Base-by-base conservation (phyloP, 75 land plant genomes). In the Cupressus sempervirens region DNA sequence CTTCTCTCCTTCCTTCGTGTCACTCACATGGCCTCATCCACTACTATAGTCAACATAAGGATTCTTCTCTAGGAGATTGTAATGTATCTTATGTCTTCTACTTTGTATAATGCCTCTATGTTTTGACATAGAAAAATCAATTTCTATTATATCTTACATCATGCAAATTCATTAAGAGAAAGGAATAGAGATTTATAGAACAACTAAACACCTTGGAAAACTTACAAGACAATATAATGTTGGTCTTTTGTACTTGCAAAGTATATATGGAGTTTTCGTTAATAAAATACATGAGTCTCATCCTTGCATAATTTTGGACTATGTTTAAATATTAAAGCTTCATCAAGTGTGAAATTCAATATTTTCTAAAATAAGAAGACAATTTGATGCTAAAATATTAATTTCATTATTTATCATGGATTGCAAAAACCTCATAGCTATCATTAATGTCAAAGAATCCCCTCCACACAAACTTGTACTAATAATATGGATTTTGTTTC, bases 1-100 rank as follows among this genome's bases (percentile, higher is more conserved):
- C 87, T 96, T 14, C 93, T 92, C 34, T 94, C 90, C 6, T 96
- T 96, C 87, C 85, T 92, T 12, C 89, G 92, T 82, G 98, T 91
- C 3, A 94, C 96, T 16, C 85, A 82, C 38, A 88, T 91, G 9
- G 98, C 95, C 54, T 96, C 93, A 68, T 92, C 96, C n/a, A 86
- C 94, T 16, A 95, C 98, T 34, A 96, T 96, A 96, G 96, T 94
- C 40, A 95, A 96, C 76, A 95, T 96, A 26, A 96, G 96, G 18
- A 87, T 96, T 41, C 50, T 96, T 15, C 94, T 90, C 70, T 94
- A 96, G 96, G 98, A 96, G 76, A 88, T 84, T 91, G 92, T 91
- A 48, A 32, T 52, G 9, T 4, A 45, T 13, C 23, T n/a, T 46
- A n/a, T 80, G 8, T 9, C 32, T 50, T n/a, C 30, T 35, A 3